A percentile compares a stretch with the other conserved stretches of the same genome.
phyloP scores from a whole-genome alignment of 2,329 filamentous ascomycete genomes.

The Trichoderma sp. region DNA sequence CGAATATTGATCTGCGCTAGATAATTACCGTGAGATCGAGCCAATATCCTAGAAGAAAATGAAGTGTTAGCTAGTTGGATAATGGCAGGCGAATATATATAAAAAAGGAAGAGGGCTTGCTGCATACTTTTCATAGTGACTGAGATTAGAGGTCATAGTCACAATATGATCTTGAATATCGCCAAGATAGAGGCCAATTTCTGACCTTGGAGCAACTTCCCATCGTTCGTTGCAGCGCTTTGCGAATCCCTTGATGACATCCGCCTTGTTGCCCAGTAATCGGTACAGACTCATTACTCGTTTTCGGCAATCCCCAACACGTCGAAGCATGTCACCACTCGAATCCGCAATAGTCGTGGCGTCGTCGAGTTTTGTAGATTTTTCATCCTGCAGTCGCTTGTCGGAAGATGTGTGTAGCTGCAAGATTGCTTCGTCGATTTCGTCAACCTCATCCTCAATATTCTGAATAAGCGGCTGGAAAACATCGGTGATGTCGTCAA shows the following conservation, averaged over 20 bases:
- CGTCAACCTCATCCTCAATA: slow-evolving; percentile 95
- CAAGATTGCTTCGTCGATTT: slow-evolving; percentile 92
- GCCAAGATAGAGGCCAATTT: slow-evolving; percentile 96
- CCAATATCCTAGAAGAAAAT: slow-evolving; percentile 68
- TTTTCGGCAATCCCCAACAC: slow-evolving; percentile 92
- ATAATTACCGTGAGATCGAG: slow-evolving; percentile 92
- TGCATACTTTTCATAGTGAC: slow-evolving; percentile 90
- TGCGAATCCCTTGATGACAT: slow-evolving; percentile 98
- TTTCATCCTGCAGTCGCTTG: slow-evolving; percentile 46
- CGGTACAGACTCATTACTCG: slow-evolving; percentile 96
- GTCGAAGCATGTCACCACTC: slow-evolving; percentile 82
- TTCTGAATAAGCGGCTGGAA: slow-evolving; percentile 90
- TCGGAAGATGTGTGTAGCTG: slow-evolving; percentile 70
- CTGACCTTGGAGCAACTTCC: slow-evolving; percentile 91
- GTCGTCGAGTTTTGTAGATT: slow-evolving; percentile 53
- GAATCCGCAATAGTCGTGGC: slow-evolving; percentile 50
- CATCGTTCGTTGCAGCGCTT: slow-evolving; percentile 98
- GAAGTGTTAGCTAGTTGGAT: background rate
- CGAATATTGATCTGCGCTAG: slow-evolving; percentile 99
- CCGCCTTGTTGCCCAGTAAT: slow-evolving; percentile 92
- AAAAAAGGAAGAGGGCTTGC: background rate
- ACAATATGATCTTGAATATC: slow-evolving; percentile 99
- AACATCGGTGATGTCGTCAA: slow-evolving; percentile 97
- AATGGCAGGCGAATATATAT: background rate
- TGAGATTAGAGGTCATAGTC: slow-evolving; percentile 96